phyloP scores from a whole-genome alignment of 192 early-diverging fungal genomes.

The Diversispora epigaea region DNA sequence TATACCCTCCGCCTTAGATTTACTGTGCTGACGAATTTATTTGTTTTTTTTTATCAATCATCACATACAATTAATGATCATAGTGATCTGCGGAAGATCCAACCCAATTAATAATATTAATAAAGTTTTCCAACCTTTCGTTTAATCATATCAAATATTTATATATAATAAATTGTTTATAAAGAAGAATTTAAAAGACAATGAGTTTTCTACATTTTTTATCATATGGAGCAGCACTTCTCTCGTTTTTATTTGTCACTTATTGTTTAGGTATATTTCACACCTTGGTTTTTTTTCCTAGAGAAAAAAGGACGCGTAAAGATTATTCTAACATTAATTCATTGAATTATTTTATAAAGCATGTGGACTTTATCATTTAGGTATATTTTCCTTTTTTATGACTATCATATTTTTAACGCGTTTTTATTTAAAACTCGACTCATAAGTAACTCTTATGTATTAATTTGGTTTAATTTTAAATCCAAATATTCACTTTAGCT shows the following conservation, averaged over 20 bases:
- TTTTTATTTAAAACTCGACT: conserved; percentile 27
- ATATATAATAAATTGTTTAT: too few species aligned
- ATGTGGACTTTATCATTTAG: conserved; percentile 81
- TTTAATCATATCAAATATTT: too few species aligned
- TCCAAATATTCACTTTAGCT: background rate
- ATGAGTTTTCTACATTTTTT: conserved; percentile 39
- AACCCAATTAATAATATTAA: too few species aligned
- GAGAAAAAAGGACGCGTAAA: background rate
- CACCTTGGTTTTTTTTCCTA: background rate
- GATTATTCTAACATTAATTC: background rate
- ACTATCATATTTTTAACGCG: conserved; percentile 41
- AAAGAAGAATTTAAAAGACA: too few species aligned
- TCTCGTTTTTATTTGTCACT: conserved; percentile 56
- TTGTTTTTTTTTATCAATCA: too few species aligned
- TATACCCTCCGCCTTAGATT: too few species aligned
- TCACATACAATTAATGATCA: too few species aligned
- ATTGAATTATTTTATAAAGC: conserved; percentile 45
- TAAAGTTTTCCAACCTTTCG: too few species aligned
- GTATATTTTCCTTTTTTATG: conserved; percentile 46
- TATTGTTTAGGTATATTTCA: conserved; percentile 53
- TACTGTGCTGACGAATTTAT: too few species aligned
- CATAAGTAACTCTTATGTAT: background rate
- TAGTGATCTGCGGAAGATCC: too few species aligned
- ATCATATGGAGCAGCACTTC: conserved; percentile 50
- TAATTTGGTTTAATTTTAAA: background rate